A percentile compares a stretch with the other conserved stretches of the same genome.
These are phyloP conservation scores for Ramalina intermedia DNA, from an alignment of 495 filamentous ascomycete species.

Conservation along the genomic window DNA sequence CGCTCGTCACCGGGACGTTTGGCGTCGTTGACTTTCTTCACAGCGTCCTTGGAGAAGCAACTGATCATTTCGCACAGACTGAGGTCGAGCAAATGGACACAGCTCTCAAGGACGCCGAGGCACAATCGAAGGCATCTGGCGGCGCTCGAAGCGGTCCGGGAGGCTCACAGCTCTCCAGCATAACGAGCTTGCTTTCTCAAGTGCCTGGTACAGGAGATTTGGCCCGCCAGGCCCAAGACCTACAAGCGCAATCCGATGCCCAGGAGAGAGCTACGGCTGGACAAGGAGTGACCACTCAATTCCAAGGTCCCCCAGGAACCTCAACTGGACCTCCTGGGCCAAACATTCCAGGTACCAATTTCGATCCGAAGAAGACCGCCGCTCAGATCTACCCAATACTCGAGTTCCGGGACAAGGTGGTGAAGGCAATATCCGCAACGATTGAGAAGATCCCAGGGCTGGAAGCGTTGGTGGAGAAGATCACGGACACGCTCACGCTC, in stretches of 20 bases:
- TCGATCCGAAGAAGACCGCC: conserved; percentile 71
- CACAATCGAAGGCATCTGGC: conserved; percentile 28
- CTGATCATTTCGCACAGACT: conserved; percentile 87
- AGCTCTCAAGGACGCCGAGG: conserved; percentile 49
- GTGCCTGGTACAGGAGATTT: conserved; percentile 67
- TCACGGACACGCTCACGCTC: conserved; percentile 78
- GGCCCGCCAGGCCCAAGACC: conserved; percentile 56
- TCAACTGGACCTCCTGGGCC: conserved; percentile 31
- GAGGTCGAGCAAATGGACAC: conserved; percentile 83
- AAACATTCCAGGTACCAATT: conserved; percentile 54
- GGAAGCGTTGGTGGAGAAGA: conserved; percentile 71
- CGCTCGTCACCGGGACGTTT: conserved; percentile 80
- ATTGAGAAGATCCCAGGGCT: conserved; percentile 89
- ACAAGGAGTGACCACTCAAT: conserved; percentile 8
- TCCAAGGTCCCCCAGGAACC: conserved; percentile 34
- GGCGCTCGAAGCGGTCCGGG: conserved; percentile 17
- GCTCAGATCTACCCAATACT: conserved; percentile 88
- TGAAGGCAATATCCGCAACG: conserved; percentile 62
- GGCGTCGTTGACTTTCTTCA: conserved; percentile 94
- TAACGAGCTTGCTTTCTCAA: conserved; percentile 60
- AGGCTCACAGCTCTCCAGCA: conserved; percentile 25
- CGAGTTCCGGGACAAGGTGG: conserved; percentile 84
- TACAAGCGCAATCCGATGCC: conserved; percentile 61
- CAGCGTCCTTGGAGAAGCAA: conserved; percentile 90
- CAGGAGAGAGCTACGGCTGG: conserved; percentile 51